Percentiles rank a stretch among this genome's conserved stretches.
Conservation (phyloP, 106 monocot genomes). For the Dendrobium huoshanense region DNA sequence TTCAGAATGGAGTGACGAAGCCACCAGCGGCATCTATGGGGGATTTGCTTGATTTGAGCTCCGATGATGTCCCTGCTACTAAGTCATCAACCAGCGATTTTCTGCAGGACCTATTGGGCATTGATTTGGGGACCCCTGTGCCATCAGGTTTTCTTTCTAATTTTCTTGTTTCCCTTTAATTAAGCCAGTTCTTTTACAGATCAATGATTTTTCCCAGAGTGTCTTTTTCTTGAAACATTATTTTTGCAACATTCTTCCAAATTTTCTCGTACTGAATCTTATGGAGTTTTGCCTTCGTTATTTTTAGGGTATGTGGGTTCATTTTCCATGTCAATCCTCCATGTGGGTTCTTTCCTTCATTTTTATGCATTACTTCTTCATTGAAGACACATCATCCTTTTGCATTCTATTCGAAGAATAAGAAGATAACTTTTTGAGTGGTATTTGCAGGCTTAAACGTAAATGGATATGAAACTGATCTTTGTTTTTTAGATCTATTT, state of each 20-base stretch:
- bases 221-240: not conserved
- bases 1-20: conserved; percentile 89
- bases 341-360: no score
- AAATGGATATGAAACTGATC: no score
- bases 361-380: no score
- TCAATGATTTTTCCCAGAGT: not conserved
- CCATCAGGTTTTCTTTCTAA: conserved; percentile 47
- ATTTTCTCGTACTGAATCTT: not conserved
- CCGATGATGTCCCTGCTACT: conserved; percentile 68
- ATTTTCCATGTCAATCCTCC: no score
- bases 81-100: conserved; percentile 63
- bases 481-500: no score
- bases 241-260: not conserved
- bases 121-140: conserved; percentile 48
- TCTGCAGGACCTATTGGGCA: conserved; percentile 76
- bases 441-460: no score
- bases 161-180: not conserved
- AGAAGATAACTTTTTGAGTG: no score
- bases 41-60: conserved; percentile 85
- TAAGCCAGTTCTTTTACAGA: not conserved
- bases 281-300: no score
- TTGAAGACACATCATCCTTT: no score
- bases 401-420: no score
- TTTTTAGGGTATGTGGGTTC: no score
- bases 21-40: conserved; percentile 52